Base-by-base conservation (phyloP, 2,329 filamentous ascomycete genomes). In the Fusarium newnesense region DNA sequence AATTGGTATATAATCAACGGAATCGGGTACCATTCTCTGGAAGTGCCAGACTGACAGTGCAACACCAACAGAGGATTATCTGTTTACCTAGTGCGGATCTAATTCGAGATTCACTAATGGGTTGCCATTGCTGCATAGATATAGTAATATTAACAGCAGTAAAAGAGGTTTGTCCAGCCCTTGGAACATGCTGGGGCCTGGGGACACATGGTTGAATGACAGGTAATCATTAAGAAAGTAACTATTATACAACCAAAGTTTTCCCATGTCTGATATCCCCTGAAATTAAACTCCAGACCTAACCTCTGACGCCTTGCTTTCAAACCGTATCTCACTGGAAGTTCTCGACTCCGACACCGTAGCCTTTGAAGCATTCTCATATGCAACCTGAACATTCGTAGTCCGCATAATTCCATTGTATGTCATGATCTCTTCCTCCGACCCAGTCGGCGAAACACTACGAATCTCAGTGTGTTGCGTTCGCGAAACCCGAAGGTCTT, bases 361-460 rank as follows among this genome's bases (percentile, higher is more conserved):
- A 4, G 37, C 42, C n/a, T 70, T 75, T 2, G 69, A 73, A 5
- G 43, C 36, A 44, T 73, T 72, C 44, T 78, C 73, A 24, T 76
- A 79, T 3, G 67, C 46, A 15, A 79, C 56, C 47, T 79, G 66
- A 24, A 80, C 69, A 21, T 82, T 78, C 5, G 79, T 83, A 16
- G 81, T 82, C 18, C 80, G 76, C 62, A 84, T 74, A 34, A 84
- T 84, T 16, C 82, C 82, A 50, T 83, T 82, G 40, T 81, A 81
- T 5, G 80, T 81, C 80, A 84, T 82, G 16, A 84, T 83, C 63
- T 83, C 82, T 58, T 84, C 82, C 54, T 84, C 81, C 9, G 78
- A 81, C 9, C 78, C 78, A 11, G 71, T 80, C 1, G 81, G 80
- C 13, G 81, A 80, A 9, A 67, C 76, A n/a, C 80, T 78, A 36